Evolutionary conservation across 2,329 filamentous ascomycete genomes (phyloP).

Genomic region (Ploettnerulaceae sp.): DNA sequence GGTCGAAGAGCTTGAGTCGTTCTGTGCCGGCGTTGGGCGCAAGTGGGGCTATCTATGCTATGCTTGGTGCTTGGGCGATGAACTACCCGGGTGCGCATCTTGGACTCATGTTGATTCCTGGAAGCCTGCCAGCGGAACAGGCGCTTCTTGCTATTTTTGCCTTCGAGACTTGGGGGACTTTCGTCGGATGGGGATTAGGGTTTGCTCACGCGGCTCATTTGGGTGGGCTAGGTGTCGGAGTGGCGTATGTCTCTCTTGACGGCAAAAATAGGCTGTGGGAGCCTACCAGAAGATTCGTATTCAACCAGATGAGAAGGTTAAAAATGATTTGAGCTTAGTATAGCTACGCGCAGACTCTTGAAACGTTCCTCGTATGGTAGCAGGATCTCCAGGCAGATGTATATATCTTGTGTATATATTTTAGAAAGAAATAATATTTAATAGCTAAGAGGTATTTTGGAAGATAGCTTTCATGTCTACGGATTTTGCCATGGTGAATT

Average conservation of each 20-base stretch:
- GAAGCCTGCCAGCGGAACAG: background rate
- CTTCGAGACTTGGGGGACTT: background rate
- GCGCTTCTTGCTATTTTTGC: background rate
- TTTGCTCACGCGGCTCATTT: background rate
- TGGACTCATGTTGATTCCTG: background rate
- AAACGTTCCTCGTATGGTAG: too few relatives aligned
- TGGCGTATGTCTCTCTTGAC: background rate
- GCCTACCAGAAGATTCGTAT: background rate
- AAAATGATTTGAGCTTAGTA: background rate
- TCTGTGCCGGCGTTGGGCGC: background rate
- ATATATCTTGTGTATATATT: too few relatives aligned
- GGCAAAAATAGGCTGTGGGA: background rate
- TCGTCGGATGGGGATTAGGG: background rate
- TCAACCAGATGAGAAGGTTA: background rate
- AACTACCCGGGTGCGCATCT: background rate
- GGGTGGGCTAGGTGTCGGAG: background rate
- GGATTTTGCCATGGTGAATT: too few relatives aligned
- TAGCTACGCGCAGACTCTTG: too few relatives aligned
- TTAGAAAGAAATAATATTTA: too few relatives aligned
- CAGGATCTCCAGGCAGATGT: too few relatives aligned
- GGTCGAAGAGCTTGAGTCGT: background rate
- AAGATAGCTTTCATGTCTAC: too few relatives aligned
- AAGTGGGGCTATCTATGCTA: background rate
- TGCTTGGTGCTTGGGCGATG: background rate
- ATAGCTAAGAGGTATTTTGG: too few relatives aligned